phyloP scores from a whole-genome alignment of 495 filamentous ascomycete species.

The Xylaria nigripes region DNA sequence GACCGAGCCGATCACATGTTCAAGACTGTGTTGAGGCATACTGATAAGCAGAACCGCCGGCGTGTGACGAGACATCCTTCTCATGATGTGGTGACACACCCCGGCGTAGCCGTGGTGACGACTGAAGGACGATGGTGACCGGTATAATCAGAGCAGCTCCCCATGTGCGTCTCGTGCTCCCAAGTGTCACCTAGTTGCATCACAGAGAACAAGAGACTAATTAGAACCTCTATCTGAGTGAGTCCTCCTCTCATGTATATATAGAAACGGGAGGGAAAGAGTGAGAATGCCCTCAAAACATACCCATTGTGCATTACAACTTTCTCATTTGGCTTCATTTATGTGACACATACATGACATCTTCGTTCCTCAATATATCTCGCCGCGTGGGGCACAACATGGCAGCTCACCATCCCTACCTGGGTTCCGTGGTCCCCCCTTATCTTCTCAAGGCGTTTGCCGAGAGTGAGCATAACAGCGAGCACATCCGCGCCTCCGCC shows the following conservation, averaged over 20 bases:
- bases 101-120: neutral
- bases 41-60: neutral
- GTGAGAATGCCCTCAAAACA: too few relatives aligned
- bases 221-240: too few relatives aligned
- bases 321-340: neutral
- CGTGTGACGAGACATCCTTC: neutral
- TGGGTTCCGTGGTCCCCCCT: slow-evolving; percentile 33
- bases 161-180: too few relatives aligned
- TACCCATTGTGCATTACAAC: too few relatives aligned
- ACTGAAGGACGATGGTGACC: neutral
- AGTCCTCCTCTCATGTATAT: too few relatives aligned
- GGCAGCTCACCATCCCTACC: slow-evolving; percentile 14
- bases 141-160: neutral
- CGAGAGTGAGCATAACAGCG: slow-evolving; percentile 22
- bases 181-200: too few relatives aligned
- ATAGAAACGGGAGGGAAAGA: too few relatives aligned
- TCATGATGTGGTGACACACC: slow-evolving; percentile 1
- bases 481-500: slow-evolving; percentile 20
- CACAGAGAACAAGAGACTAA: too few relatives aligned
- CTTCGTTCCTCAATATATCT: neutral
- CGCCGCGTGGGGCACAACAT: slow-evolving; percentile 11
- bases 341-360: slow-evolving; percentile 3
- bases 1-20: neutral
- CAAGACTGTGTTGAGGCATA: neutral
- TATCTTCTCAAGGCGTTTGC: slow-evolving; percentile 32